These are phyloP conservation scores for Lentinula guzmanii DNA, from an alignment of 768 basidiomycete genomes.

Conservation along the genomic window DNA sequence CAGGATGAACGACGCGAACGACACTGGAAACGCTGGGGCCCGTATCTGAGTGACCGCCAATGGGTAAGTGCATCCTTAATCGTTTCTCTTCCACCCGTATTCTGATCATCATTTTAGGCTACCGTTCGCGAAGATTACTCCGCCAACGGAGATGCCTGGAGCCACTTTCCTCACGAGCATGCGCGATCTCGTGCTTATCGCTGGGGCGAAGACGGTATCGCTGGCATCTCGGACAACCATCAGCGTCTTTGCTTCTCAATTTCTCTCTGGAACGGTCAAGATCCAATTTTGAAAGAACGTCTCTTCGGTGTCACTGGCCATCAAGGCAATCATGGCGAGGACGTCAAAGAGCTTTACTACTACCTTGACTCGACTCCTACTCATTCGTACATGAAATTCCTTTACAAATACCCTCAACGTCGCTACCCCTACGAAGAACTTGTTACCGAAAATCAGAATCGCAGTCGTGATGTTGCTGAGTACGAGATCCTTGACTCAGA, in stretches of 20 bases:
- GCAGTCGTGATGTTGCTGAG: conserved; percentile 82
- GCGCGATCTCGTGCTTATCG: conserved; percentile 92
- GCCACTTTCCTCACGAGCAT: conserved; percentile 91
- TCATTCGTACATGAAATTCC: conserved; percentile 99
- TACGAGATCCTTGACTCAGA: conserved; percentile 94
- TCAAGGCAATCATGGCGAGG: conserved; percentile 98
- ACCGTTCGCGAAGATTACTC: conserved; percentile 99
- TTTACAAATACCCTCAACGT: conserved; percentile 97
- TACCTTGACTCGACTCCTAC: conserved; percentile 98
- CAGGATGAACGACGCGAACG: conserved; percentile 74
- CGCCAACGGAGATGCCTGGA: conserved; percentile 92
- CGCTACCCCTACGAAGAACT: conserved; percentile 93
- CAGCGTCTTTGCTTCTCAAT: conserved; percentile 88
- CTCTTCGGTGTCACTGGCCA: conserved; percentile 95
- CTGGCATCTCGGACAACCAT: conserved; percentile 96
- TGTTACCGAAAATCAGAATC: conserved; percentile 74
- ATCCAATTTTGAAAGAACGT: conserved; percentile 94
- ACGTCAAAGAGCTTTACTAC: conserved; percentile 98
- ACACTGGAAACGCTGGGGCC: conserved; percentile 99
- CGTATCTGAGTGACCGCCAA: conserved; percentile 94
- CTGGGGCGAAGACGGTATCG: conserved; percentile 99
- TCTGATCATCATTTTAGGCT: conserved; percentile 47
- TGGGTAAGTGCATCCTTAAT: conserved; percentile 61
- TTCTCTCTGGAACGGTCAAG: conserved; percentile 91
- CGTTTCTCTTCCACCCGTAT: neutral